These are phyloP conservation scores for Leccinum pachyderme DNA, from an alignment of 1,284 basidiomycete species.

Conservation along the genomic window DNA sequence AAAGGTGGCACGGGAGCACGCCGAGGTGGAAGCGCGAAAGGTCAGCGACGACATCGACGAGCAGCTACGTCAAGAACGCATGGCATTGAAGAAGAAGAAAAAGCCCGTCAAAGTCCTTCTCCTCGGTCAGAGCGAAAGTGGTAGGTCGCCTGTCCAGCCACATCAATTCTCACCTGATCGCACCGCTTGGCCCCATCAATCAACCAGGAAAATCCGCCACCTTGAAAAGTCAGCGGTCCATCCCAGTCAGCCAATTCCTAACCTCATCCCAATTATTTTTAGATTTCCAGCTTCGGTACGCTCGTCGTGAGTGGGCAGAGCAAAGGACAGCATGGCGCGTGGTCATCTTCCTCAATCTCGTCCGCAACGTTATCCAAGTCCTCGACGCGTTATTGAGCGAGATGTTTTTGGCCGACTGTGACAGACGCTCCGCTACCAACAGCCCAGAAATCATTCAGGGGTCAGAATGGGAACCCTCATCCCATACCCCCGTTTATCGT, in stretches of 20 bases:
- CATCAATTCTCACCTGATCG: slow-evolving; percentile 38
- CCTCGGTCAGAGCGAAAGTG: slow-evolving; percentile 72
- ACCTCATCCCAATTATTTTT: not conserved
- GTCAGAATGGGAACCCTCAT: slow-evolving; percentile 22
- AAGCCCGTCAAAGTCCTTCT: slow-evolving; percentile 60
- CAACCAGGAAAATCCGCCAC: slow-evolving; percentile 50
- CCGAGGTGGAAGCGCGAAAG: slow-evolving; percentile 58
- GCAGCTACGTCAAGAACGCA: slow-evolving; percentile 53
- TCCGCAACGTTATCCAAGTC: slow-evolving; percentile 63
- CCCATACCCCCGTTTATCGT: slow-evolving; percentile 36
- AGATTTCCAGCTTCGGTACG: slow-evolving; percentile 74
- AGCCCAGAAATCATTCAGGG: slow-evolving; percentile 37
- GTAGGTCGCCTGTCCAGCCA: slow-evolving; percentile 35
- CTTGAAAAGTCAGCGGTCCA: slow-evolving; percentile 43
- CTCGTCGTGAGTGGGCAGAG: slow-evolving; percentile 61
- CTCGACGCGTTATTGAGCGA: slow-evolving; percentile 56
- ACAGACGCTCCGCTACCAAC: slow-evolving; percentile 19
- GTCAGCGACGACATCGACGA: slow-evolving; percentile 69
- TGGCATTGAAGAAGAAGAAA: slow-evolving; percentile 52
- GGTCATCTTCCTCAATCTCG: slow-evolving; percentile 74
- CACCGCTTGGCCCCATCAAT: not conserved
- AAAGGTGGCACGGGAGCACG: slow-evolving; percentile 48
- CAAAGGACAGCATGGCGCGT: slow-evolving; percentile 69
- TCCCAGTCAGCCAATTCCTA: not conserved
- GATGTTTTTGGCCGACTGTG: slow-evolving; percentile 41